Evolutionary conservation across 1,139 yeast species (phyloP).

Genomic region (Nadsonia starkeyi-henricii): DNA sequence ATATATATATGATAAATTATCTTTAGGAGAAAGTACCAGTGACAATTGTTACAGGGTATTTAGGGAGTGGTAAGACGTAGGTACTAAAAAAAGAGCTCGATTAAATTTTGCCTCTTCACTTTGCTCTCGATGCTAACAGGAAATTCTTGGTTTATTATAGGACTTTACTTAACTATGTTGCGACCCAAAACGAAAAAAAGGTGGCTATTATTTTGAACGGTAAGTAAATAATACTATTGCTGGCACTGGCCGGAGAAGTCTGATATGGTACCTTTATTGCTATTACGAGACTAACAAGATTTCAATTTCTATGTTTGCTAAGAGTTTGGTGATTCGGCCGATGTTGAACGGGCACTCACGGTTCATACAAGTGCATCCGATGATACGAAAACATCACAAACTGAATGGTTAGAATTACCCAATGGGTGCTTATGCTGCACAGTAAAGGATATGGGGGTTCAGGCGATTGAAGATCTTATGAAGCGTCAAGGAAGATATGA

Average conservation of each 20-base stretch:
- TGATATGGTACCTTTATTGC: too few species aligned
- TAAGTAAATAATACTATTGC: conserved; percentile 2
- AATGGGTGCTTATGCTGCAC: conserved; percentile 96
- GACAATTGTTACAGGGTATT: conserved; percentile 83
- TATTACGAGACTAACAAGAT: background rate
- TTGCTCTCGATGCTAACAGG: background rate
- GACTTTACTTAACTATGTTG: conserved; percentile 63
- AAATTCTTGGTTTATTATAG: too few species aligned
- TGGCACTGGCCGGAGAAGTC: background rate
- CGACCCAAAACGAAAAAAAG: conserved; percentile 51
- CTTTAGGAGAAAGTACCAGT: conserved; percentile 52
- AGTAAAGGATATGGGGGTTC: conserved; percentile 85
- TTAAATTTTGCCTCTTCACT: background rate
- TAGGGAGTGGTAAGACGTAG: conserved; percentile 82
- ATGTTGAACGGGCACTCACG: conserved; percentile 76
- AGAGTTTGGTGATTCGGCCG: conserved; percentile 40
- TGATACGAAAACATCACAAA: conserved; percentile 29
- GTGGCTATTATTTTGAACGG: conserved; percentile 83
- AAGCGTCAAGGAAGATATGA: conserved; percentile 66
- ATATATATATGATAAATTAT: too few species aligned
- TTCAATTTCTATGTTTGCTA: background rate
- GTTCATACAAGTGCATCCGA: conserved; percentile 35
- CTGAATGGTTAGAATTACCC: conserved; percentile 93
- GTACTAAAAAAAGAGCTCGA: too few species aligned
- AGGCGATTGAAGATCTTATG: conserved; percentile 82